These are phyloP conservation scores for Tolypocladium tundrense DNA, from an alignment of 2,329 filamentous ascomycete species.

Conservation along the genomic window DNA sequence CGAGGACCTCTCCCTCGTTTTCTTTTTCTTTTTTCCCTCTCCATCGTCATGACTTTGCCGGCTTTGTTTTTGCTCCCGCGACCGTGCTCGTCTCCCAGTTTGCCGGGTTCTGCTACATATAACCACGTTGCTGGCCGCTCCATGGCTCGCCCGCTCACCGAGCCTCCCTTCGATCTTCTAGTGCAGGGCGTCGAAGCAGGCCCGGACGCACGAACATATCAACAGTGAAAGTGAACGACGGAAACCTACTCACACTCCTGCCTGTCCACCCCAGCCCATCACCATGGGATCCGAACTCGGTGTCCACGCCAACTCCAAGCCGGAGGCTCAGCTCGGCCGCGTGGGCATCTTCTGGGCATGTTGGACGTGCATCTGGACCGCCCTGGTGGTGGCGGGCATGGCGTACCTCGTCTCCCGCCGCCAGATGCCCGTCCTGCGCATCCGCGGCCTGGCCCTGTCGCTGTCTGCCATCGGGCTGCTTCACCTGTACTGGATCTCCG, in stretches of 20 bases:
- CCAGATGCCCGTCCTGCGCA: slow-evolving; percentile 23
- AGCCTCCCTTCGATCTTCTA: background rate
- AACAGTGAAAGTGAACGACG: background rate
- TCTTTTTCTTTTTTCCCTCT: background rate
- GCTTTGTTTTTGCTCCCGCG: background rate
- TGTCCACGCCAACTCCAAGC: slow-evolving; percentile 9
- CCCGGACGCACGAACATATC: background rate
- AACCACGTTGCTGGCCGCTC: background rate
- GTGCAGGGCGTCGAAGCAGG: background rate
- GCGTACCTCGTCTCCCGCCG: slow-evolving; percentile 25
- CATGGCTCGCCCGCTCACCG: background rate
- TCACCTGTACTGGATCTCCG: slow-evolving; percentile 30
- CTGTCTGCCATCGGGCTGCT: slow-evolving; percentile 27
- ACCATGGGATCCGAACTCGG: slow-evolving; percentile 16
- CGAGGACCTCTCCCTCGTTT: background rate
- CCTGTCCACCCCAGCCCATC: background rate
- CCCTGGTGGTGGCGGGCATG: slow-evolving; percentile 26
- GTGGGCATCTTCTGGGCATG: slow-evolving; percentile 23
- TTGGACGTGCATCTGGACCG: slow-evolving; percentile 22
- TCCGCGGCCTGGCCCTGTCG: slow-evolving; percentile 29
- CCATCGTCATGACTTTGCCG: background rate
- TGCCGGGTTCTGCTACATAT: background rate
- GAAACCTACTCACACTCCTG: background rate
- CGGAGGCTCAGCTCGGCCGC: slow-evolving; percentile 11
- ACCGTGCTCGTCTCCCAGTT: background rate